Evolutionary conservation across 2,329 filamentous ascomycete genomes (phyloP).

Genomic region (Hypoxylon sp.): DNA sequence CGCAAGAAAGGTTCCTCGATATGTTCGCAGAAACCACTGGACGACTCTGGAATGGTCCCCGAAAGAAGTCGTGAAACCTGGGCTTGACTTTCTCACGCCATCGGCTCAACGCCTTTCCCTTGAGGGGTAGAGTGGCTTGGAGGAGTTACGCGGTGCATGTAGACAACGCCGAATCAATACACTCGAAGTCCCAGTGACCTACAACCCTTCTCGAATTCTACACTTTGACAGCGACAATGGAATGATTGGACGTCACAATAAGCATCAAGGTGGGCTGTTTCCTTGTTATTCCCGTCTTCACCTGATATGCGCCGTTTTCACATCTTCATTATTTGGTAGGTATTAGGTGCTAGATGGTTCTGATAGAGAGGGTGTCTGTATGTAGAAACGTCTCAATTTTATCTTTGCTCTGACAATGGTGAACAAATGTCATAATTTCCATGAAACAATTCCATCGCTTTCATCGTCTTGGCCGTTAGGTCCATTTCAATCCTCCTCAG

Average conservation of each 20-base stretch:
- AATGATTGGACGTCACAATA: not conserved
- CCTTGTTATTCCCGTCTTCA: not conserved
- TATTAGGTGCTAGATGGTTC: not conserved
- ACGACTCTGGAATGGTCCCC: not conserved
- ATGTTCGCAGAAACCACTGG: not conserved
- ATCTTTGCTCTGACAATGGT: slow-evolving; percentile 5
- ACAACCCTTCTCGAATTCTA: not conserved
- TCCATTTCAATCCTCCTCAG: slow-evolving; percentile 5
- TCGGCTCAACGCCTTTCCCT: not conserved
- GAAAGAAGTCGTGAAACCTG: not conserved
- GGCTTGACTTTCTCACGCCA: not conserved
- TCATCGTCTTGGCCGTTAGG: slow-evolving; percentile 3
- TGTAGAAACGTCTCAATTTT: not conserved
- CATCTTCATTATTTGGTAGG: not conserved
- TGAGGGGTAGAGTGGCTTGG: not conserved
- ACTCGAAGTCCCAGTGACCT: not conserved
- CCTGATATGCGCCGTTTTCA: not conserved
- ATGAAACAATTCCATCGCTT: slow-evolving; percentile 8
- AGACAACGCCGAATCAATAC: not conserved
- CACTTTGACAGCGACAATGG: not conserved
- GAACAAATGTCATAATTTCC: slow-evolving; percentile 11
- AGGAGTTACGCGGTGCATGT: not conserved
- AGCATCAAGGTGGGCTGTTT: not conserved
- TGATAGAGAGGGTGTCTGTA: not conserved
- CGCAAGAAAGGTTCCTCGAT: not conserved